phyloP scores from a whole-genome alignment of 2,329 filamentous ascomycete genomes.

The Karstenula rhodostoma region DNA sequence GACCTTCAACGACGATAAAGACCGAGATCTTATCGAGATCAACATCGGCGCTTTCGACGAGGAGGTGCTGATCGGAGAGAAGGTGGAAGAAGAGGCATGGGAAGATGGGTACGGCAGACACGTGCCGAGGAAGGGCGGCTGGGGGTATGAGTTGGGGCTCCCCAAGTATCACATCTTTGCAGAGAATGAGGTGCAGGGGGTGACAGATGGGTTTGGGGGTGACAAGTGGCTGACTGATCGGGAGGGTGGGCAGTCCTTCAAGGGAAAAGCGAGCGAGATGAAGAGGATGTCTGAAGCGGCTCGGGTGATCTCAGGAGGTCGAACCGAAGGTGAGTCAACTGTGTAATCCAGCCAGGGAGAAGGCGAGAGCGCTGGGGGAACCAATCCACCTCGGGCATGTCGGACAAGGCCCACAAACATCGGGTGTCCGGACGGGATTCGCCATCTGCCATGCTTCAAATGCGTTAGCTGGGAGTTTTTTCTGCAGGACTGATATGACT shows the following conservation, averaged over 20 bases:
- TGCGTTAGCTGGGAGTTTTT: background rate
- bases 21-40: conserved; percentile 26
- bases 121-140: conserved; percentile 30
- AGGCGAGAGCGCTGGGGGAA: background rate
- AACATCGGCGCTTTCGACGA: conserved; percentile 38
- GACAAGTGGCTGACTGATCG: conserved; percentile 27
- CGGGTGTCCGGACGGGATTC: background rate
- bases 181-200: conserved; percentile 36
- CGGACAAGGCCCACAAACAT: background rate
- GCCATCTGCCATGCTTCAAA: background rate
- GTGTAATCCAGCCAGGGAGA: background rate
- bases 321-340: background rate
- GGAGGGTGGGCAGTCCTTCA: conserved; percentile 24
- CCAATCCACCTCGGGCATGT: background rate
- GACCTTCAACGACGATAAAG: conserved; percentile 25
- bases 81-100: conserved; percentile 30
- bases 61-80: conserved; percentile 32
- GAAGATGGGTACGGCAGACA: conserved; percentile 32
- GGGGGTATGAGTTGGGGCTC: conserved; percentile 26
- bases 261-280: conserved; percentile 21
- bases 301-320: background rate
- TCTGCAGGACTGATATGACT: background rate
- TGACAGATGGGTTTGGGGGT: conserved; percentile 35
- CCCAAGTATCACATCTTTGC: conserved; percentile 32
- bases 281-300: conserved; percentile 10